Base-by-base conservation (phyloP, 1,139 yeast genomes). In the Kodamaea sp. region DNA sequence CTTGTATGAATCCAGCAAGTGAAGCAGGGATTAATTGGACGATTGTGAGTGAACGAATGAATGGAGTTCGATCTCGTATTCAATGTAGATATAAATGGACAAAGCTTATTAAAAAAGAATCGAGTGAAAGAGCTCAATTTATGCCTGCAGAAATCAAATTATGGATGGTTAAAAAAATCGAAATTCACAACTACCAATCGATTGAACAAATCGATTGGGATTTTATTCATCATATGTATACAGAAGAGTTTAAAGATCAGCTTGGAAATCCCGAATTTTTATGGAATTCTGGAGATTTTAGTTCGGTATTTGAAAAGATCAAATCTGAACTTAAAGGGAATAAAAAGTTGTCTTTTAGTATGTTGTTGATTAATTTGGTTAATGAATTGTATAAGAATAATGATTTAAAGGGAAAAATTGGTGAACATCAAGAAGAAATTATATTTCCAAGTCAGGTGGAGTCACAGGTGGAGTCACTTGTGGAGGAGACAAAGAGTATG, bases 51-150 rank as follows among this genome's bases (percentile, higher is more conserved):
- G 97, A 90, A 55, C 68, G 77, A 36, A 88, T 90, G 95, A 82
- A 86, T 31, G 97, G 97, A 2, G 69, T 79, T 2, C 74, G 97
- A 44, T 85, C 95, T 1, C 74, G 97, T 48, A 89, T 90, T 47
- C 97, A 90, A 61, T 90, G 97, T 59, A 78, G 97, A 39, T 90
- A 90, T 63, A 90, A 90, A 60, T 90, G 97, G 96, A 84, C 84
- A 53, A 89, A 88, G 60, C 57, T 89, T 7, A 62, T 79, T 38
- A 82, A 79, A 53, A 70, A 86, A 47, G 83, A 73, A 54, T 80
- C 81, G 6, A 57, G 67, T 29, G 65, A 62, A 20, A 67, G 81
- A 38, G 69, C 79, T 4, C 63, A 74, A 20, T 64, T 62, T 27
- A 78, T 82, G 69, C 70, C 70, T 27, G 55, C 63, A 5, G 65